Conservation (phyloP, 2,329 filamentous ascomycete genomes). For the Penicillium griseofulvum region DNA sequence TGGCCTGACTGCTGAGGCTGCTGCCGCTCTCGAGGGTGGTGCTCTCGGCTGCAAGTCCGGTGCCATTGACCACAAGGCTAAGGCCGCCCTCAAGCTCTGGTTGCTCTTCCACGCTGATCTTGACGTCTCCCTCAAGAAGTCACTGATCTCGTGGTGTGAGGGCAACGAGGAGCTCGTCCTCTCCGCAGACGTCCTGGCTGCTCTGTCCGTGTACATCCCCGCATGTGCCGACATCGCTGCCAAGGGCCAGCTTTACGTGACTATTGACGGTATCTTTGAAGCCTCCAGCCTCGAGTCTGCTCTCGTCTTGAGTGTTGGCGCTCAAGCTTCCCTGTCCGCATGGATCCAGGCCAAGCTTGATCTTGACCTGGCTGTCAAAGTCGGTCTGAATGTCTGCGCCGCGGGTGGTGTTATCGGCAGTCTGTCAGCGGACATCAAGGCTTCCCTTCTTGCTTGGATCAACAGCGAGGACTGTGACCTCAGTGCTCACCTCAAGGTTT, state of each 20-base stretch:
- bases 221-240: conserved; percentile 34
- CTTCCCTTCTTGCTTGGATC: conserved; percentile 33
- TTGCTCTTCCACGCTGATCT: conserved; percentile 26
- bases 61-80: conserved; percentile 27
- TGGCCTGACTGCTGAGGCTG: conserved; percentile 34
- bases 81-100: conserved; percentile 32
- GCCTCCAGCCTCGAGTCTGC: conserved; percentile 26
- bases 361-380: conserved; percentile 30
- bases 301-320: conserved; percentile 31
- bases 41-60: conserved; percentile 35
- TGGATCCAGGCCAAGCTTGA: conserved; percentile 27
- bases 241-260: conserved; percentile 37
- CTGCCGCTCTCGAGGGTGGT: conserved; percentile 37
- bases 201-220: conserved; percentile 36
- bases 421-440: conserved; percentile 33
- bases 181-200: conserved; percentile 29
- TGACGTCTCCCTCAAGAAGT: conserved; percentile 28
- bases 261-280: conserved; percentile 36
- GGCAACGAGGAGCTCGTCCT: conserved; percentile 26
- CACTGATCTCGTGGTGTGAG: conserved; percentile 34
- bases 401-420: conserved; percentile 33
- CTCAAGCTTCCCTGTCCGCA: conserved; percentile 29
- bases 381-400: conserved; percentile 35
- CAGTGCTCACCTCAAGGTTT: conserved; percentile 27
- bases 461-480: conserved; percentile 28